Base-by-base conservation (phyloP, 768 basidiomycete species). In the Rhizopogon salebrosus region DNA sequence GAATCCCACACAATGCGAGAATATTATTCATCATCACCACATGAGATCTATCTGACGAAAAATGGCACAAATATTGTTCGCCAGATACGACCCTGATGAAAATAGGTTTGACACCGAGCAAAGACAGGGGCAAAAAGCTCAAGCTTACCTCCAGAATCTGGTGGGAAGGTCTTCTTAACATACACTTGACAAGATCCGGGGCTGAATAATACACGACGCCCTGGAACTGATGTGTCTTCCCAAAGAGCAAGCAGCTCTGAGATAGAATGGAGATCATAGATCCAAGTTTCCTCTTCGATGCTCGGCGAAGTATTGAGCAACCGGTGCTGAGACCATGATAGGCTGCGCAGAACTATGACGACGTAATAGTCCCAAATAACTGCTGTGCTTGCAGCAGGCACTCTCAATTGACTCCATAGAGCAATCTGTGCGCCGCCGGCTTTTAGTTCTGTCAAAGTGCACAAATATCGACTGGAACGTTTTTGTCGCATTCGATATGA, bases 301-400 rank as follows among this genome's bases (percentile, higher is more conserved):
- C 42, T 49, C 41, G 18, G 55, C 31, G n/a, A 20, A 22, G 29
- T 40, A 39, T n/a, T 46, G 51, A 24, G 46, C 14, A 39, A 40
- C 42, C 36, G 48, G 52, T 39, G 24, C 29, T 11, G 10, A n/a
- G 39, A 24, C 31, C 41, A 49, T 11, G 42, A 34, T 27, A 61
- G 72, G 53, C 72, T 67, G 38, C 73, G 74, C 27, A 88, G 69
- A 41, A 80, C 63, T 11, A 86, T 74, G 38, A 89, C 66, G 58
- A 84, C 85, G 60, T 89, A 87, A 66, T 89, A 89, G 63, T 89
- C 87, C 86, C 86, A 89, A 38, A 88, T 66, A 18, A 87, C 76
- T 38, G 77, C 66, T 3, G 50, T 58, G 34, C 67, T 68, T 26
- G 58, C 62, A 14, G 66, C 60, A 14, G 54, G 54, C 11, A 75